A percentile compares a stretch with the other conserved stretches of the same genome.
Conservation (phyloP, 2,329 filamentous ascomycete species). For the Fusarium sp. region DNA sequence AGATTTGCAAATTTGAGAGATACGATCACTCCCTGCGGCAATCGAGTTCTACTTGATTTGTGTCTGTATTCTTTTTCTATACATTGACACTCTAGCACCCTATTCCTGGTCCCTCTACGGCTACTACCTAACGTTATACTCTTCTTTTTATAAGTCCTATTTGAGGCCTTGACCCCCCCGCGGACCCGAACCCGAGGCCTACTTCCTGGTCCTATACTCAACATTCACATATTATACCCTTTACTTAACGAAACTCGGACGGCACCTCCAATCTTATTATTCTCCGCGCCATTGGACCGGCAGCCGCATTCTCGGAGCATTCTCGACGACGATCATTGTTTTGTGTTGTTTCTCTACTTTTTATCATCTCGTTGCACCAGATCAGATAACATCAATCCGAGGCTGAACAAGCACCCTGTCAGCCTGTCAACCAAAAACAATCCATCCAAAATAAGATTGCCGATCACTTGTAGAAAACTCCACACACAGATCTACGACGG, state of each 20-base stretch:
- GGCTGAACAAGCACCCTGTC: too few species aligned
- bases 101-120: too few species aligned
- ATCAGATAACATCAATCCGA: too few species aligned
- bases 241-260: neutral
- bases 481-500: constrained; percentile 25
- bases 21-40: neutral
- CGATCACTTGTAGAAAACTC: constrained; percentile 22
- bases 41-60: neutral
- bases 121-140: constrained; percentile 1
- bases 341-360: neutral
- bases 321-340: constrained; percentile 14
- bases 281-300: constrained; percentile 12
- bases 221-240: constrained; percentile 12
- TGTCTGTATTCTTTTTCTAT: neutral
- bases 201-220: constrained; percentile 34
- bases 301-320: constrained; percentile 17
- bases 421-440: too few species aligned
- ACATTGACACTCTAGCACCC: neutral
- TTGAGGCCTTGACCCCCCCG: constrained; percentile 12
- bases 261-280: neutral
- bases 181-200: constrained; percentile 9
- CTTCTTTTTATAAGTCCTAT: constrained; percentile 16
- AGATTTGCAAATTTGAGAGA: neutral
- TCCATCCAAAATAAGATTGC: neutral
- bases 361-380: neutral